phyloP scores from a whole-genome alignment of 1,139 yeast species.

The Oligophagozyma castellii region DNA sequence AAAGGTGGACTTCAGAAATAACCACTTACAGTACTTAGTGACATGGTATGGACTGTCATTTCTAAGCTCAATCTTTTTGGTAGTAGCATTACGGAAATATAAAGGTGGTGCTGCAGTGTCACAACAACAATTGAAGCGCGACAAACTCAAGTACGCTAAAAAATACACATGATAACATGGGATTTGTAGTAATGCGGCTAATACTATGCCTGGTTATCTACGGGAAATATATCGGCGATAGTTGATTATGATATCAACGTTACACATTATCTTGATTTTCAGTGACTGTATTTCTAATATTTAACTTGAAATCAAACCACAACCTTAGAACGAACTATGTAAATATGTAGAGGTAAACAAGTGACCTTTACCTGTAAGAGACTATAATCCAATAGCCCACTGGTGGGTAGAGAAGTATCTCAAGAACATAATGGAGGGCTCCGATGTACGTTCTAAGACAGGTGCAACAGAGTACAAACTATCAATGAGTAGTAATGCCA shows the following conservation, averaged over 20 bases:
- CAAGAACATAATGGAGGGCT: neutral
- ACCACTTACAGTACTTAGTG: constrained; percentile 80
- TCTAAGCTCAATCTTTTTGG: constrained; percentile 52
- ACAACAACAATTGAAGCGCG: constrained; percentile 25
- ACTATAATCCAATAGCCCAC: no score
- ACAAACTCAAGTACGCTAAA: constrained; percentile 34
- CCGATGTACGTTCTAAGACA: constrained; percentile 3
- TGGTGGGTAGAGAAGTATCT: no score
- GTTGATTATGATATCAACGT: no score
- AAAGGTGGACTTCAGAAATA: constrained; percentile 66
- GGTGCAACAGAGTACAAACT: constrained; percentile 22
- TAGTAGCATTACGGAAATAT: constrained; percentile 38
- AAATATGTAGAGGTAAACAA: no score
- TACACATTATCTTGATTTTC: no score
- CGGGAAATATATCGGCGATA: no score
- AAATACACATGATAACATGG: constrained; percentile 26
- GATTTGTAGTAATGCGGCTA: no score
- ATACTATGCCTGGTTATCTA: no score
- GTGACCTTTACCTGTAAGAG: no score
- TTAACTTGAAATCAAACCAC: no score
- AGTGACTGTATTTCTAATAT: no score
- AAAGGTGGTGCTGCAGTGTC: constrained; percentile 29
- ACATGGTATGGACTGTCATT: constrained; percentile 90
- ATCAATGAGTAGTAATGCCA: constrained; percentile 22
- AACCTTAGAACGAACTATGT: no score